Evolutionary conservation across 2,329 filamentous ascomycete genomes (phyloP), one percentile per base, ranked within the genome.

Genomic region (Dendryphion nanum): DNA sequence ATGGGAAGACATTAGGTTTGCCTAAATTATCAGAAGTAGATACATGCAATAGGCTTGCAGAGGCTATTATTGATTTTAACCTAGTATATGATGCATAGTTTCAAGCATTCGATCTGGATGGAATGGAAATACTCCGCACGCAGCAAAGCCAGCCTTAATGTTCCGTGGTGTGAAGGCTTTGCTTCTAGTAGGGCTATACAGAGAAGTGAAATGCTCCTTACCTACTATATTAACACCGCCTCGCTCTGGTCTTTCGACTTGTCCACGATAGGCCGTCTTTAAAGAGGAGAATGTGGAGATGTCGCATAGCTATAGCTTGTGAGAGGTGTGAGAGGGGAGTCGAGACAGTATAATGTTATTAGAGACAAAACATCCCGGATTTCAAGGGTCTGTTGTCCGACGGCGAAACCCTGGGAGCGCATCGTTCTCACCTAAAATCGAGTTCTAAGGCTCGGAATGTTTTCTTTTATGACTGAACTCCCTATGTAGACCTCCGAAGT

Each of bases 171-270:
- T 53, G 14, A 55, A 37, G 24, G 51, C 56, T 23, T 31, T 41
- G 20, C 40, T 35, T 20, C 42, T 29, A 30, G 38, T 38, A 34
- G 44, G 42, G 38, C 52, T 60, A 18, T 59, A 51, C 10, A 55
- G 39, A 40, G 31, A 42, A 0, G 51, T 61, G 17, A 55, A 57
- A 30, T 57, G 44, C 44, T 57, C 24, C 38, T 57, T 57, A 29
- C 53, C 33, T 18, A 55, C 29, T 14, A 35, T 48, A 29, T 47
- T 44, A 36, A 36, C 35, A 36, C 50, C 42, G 38, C 48, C 50
- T 47, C 30, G 33, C 24, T 51, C 17, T 3, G 56, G 43, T 45
- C 37, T 23, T 37, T 59, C 44, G 41, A 47, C 55, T 33, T 54
- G 18, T n/a, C 53, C 47, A 17, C 47, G 42, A 51, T 57, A 57